phyloP scores from a whole-genome alignment of 768 basidiomycete species.

The Amanita exitialis region DNA sequence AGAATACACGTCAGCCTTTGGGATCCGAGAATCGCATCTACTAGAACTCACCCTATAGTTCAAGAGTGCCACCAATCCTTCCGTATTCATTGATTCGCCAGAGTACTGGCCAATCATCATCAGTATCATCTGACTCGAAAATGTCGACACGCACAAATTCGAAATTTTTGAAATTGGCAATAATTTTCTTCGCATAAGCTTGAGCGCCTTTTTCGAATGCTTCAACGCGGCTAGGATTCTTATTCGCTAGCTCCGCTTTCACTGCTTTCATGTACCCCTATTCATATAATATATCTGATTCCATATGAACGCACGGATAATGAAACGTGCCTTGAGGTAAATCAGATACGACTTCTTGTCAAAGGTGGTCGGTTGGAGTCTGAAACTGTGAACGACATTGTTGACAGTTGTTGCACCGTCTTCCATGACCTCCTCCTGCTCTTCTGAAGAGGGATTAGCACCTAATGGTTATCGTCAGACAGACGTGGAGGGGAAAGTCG shows the following conservation, averaged over 20 bases:
- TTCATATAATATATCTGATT: not conserved
- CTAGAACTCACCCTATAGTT: conserved; percentile 71
- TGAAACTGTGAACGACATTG: conserved; percentile 89
- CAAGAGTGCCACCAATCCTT: conserved; percentile 90
- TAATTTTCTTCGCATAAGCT: conserved; percentile 77
- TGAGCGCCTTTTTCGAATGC: conserved; percentile 78
- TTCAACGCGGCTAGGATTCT: conserved; percentile 48
- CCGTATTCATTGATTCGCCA: conserved; percentile 69
- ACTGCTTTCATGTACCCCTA: conserved; percentile 93
- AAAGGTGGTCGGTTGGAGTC: conserved; percentile 70
- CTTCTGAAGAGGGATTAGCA: conserved; percentile 90
- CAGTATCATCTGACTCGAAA: not conserved
- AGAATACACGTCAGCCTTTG: conserved; percentile 5
- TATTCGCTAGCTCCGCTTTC: conserved; percentile 51
- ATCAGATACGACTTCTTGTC: conserved; percentile 84
- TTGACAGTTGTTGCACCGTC: conserved; percentile 71
- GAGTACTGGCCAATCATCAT: conserved; percentile 39
- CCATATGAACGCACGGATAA: not conserved
- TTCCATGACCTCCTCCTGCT: conserved; percentile 71
- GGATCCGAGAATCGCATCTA: conserved; percentile 3
- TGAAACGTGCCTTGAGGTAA: conserved; percentile 64
- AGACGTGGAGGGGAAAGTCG: not conserved
- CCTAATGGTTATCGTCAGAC: conserved; percentile 32
- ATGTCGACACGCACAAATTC: conserved; percentile 61
- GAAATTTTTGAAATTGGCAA: conserved; percentile 86